Evolutionary conservation across 331 rosid genomes (phyloP).

Genomic region (Telfairia occidentalis): DNA sequence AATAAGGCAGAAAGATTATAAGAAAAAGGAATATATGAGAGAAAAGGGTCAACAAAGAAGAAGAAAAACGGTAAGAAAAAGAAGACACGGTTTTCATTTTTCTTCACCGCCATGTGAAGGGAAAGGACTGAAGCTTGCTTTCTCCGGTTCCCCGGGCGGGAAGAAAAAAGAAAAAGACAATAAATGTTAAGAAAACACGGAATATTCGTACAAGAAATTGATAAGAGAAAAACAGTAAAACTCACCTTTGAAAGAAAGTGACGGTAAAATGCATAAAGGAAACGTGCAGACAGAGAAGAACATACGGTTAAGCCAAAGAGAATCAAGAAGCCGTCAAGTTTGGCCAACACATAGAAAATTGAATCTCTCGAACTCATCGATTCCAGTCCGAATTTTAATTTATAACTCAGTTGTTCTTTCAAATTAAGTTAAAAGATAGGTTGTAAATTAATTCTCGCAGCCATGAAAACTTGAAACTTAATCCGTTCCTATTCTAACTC

Average conservation of each 20-base stretch:
- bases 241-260: constrained; percentile 5
- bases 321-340: not conserved
- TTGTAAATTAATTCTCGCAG: not conserved
- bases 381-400: not conserved
- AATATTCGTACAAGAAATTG: not conserved
- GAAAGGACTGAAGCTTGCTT: not conserved
- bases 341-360: not conserved
- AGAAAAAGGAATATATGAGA: not conserved
- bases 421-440: not conserved
- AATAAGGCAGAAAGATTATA: not conserved
- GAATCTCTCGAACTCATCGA: not conserved
- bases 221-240: not conserved
- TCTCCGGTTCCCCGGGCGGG: not conserved
- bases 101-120: not conserved
- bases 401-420: not conserved
- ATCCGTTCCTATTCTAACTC: not conserved
- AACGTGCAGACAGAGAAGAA: not conserved
- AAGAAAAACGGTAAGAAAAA: not conserved
- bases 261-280: not conserved
- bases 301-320: not conserved
- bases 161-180: not conserved
- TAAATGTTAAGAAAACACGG: not conserved
- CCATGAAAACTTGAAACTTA: not conserved
- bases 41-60: not conserved
- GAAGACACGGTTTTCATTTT: not conserved